Percentiles rank a stretch among this genome's conserved stretches.
phyloP scores from a whole-genome alignment of 2,329 filamentous ascomycete species.

The Parascedosporium putredinis region DNA sequence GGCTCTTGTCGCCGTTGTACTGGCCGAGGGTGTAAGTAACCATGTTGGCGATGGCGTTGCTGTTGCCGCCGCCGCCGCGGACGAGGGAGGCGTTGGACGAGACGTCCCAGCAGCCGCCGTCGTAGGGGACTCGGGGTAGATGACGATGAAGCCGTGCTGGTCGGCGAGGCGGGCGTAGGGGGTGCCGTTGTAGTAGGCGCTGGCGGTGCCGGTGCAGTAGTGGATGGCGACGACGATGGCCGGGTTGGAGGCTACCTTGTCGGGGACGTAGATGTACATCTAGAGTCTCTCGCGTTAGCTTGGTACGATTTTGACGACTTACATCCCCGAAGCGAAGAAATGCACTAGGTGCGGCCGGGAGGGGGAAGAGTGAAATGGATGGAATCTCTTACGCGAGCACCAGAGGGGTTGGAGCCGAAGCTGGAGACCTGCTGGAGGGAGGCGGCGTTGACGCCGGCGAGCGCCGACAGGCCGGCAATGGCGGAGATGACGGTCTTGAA shows the following conservation, averaged over 20 bases:
- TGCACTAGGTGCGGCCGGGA: not conserved
- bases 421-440: conserved; percentile 25
- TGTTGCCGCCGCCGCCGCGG: conserved; percentile 47
- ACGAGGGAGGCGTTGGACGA: conserved; percentile 37
- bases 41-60: conserved; percentile 47
- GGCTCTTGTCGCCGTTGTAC: conserved; percentile 38
- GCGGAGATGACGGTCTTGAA: not conserved
- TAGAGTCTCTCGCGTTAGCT: not conserved
- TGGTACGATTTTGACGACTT: not conserved
- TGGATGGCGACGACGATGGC: conserved; percentile 41
- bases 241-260: conserved; percentile 26
- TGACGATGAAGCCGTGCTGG: conserved; percentile 33
- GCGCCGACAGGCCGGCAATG: conserved; percentile 3
- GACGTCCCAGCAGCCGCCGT: conserved; percentile 49
- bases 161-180: conserved; percentile 36
- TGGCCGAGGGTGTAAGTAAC: conserved; percentile 41
- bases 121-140: conserved; percentile 33
- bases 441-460: conserved; percentile 12
- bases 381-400: conserved; percentile 3
- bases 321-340: not conserved
- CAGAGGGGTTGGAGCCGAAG: conserved; percentile 24
- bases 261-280: conserved; percentile 22
- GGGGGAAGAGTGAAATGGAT: not conserved
- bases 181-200: conserved; percentile 34
- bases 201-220: conserved; percentile 41